These are phyloP conservation scores for Goffeauzyma gilvescens DNA, from an alignment of 768 basidiomycete species.

Conservation along the genomic window DNA sequence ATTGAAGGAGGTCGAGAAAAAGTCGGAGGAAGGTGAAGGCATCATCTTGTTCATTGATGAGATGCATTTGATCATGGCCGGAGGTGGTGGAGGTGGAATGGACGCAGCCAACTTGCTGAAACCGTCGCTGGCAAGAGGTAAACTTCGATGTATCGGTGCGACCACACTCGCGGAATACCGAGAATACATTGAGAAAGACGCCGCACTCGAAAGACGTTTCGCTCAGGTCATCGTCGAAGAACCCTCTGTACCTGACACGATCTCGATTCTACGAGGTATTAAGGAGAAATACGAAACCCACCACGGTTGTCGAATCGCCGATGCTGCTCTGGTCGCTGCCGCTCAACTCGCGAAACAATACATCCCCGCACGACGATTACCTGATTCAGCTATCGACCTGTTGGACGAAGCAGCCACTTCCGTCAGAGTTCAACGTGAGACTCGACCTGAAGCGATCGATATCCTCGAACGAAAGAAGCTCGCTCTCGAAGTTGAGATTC, in stretches of 20 bases:
- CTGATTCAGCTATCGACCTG: conserved; percentile 58
- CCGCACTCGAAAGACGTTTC: conserved; percentile 75
- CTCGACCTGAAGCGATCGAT: conserved; percentile 82
- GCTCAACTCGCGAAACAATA: conserved; percentile 87
- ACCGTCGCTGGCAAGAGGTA: conserved; percentile 57
- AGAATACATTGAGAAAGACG: conserved; percentile 70
- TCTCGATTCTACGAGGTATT: conserved; percentile 83
- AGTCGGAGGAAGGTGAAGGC: conserved; percentile 51
- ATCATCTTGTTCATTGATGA: conserved; percentile 93
- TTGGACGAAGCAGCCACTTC: conserved; percentile 82
- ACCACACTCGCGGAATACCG: conserved; percentile 63
- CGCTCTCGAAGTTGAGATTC: conserved; percentile 83
- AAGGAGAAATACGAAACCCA: conserved; percentile 76
- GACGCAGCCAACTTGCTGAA: conserved; percentile 80
- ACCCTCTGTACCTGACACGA: conserved; percentile 69
- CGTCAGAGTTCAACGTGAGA: conserved; percentile 72
- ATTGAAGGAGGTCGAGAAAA: conserved; percentile 79
- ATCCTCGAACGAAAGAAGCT: conserved; percentile 70
- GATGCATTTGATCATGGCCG: conserved; percentile 73
- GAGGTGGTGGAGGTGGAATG: conserved; percentile 70
- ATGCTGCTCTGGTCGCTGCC: conserved; percentile 70
- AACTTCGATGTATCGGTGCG: conserved; percentile 51
- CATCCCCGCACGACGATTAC: conserved; percentile 37
- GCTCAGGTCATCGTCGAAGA: conserved; percentile 87
- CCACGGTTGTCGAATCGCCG: conserved; percentile 63